Base-by-base conservation (phyloP, 164 flowering plant species). In the Hamamelis virginiana region DNA sequence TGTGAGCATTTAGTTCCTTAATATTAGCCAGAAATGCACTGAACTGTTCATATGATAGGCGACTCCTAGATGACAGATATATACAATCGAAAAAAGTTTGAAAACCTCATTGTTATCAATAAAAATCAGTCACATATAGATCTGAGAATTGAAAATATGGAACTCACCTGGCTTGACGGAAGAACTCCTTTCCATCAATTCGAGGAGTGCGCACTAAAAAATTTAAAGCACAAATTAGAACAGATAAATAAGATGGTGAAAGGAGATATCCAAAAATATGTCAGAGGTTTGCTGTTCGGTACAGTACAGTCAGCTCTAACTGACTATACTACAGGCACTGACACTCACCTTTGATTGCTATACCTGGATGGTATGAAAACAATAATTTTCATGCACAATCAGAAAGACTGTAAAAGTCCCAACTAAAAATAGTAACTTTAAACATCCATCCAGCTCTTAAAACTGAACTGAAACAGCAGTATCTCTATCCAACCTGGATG, bases 121-220 rank as follows among this genome's bases (percentile, higher is more conserved):
- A 38, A 23, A 73, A 51, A 47, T 53, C 3, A 68, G 19, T 26
- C 41, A 62, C 41, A 6, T 33, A 33, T 33, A 33, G 41, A 43
- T 16, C 22, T n/a, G 19, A 63, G 22, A 67, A 47, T 8, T 52
- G 16, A 27, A 74, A 8, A 19, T 12, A 26, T 11, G 28, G 51
- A 63, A 80, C 74, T 66, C 21, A 91, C 99, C 98, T 86, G 47
- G 97, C 97, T 74, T 87, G 98, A 66, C 98, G 92, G 75, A 95
- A 95, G 76, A 95, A 92, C 77, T 92, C 99, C 75, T 95, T 95
- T 61, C 99, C 99, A 85, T 95, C 98, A 72, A 91, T 80, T 59
- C 92, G 83, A 55, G 94, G 86, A 73, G 89, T 74, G 21, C 92
- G 91, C 1, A 69, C 98, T 95, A 19, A 13, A 64, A 46, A 72